A percentile compares a stretch with the other conserved stretches of the same genome.
Evolutionary conservation across 345 rosid genomes (phyloP).

Genomic region (Pelargonium nanum): DNA sequence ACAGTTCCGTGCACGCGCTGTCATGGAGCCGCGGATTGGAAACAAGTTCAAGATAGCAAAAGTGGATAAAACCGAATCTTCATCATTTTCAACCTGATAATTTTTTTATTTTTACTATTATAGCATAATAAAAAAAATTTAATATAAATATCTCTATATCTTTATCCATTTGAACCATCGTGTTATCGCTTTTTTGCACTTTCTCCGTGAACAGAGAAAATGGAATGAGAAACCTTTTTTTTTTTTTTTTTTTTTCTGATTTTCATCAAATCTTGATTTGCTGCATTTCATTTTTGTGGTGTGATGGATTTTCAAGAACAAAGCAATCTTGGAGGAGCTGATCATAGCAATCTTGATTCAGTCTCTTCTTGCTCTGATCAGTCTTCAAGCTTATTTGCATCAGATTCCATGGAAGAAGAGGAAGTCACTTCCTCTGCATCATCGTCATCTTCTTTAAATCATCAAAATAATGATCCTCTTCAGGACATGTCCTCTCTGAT

Average conservation of each 20-base stretch:
- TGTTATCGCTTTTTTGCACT: too few relatives aligned
- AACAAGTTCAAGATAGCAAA: background rate
- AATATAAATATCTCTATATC: too few relatives aligned
- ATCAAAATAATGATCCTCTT: conserved; percentile 1
- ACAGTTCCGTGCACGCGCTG: too few relatives aligned
- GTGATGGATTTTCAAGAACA: background rate
- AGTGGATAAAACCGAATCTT: conserved; percentile 9
- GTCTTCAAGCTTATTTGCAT: background rate
- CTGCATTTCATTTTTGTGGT: background rate
- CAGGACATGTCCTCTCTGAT: conserved; percentile 5
- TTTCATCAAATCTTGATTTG: too few relatives aligned
- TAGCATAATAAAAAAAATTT: background rate
- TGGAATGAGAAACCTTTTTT: too few relatives aligned
- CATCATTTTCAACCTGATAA: background rate
- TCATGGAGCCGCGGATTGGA: background rate
- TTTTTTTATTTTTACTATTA: background rate
- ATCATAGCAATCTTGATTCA: background rate
- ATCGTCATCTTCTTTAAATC: background rate
- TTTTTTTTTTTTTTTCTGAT: too few relatives aligned
- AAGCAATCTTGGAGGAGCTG: background rate
- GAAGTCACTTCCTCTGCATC: background rate
- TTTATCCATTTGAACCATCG: too few relatives aligned
- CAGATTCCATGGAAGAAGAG: background rate
- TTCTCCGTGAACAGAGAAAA: too few relatives aligned
- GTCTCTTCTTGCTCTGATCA: background rate